phyloP scores from a whole-genome alignment of 176 grass and related monocot genomes.

The Cymbopogon citratus region DNA sequence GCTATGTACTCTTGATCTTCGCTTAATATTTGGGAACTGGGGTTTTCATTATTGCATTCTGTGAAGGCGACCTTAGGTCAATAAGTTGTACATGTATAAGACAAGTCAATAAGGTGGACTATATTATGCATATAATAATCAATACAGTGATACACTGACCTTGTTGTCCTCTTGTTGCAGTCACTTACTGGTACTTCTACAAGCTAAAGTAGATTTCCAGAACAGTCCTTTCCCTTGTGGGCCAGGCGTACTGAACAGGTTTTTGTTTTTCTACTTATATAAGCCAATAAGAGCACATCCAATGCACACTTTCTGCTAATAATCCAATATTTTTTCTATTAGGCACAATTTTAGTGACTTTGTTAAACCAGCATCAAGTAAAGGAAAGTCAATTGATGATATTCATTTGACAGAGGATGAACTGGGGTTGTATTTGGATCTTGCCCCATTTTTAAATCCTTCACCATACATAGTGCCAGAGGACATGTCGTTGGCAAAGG shows the following conservation, averaged over 20 bases:
- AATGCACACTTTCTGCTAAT: conserved; percentile 3
- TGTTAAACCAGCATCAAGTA: conserved; percentile 95
- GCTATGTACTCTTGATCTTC: not conserved
- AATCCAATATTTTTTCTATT: conserved; percentile 21
- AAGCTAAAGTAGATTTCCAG: conserved; percentile 97
- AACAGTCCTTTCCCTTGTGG: conserved; percentile 90
- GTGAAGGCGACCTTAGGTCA: not conserved
- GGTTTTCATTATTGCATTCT: not conserved
- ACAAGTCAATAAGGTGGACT: not conserved
- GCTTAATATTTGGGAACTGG: not conserved
- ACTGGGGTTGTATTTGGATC: conserved; percentile 84
- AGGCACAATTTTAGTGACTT: conserved; percentile 99
- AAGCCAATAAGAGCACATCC: conserved; percentile 4
- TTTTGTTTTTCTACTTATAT: conserved; percentile 18
- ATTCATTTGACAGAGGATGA: conserved; percentile 88
- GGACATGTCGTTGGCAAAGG: conserved; percentile 98
- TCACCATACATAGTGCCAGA: conserved; percentile 90
- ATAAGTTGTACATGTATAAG: not conserved
- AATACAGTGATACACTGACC: not conserved
- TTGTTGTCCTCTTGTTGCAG: conserved; percentile 36
- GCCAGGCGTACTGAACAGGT: conserved; percentile 81
- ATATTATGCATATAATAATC: not conserved
- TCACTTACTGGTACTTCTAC: conserved; percentile 90
- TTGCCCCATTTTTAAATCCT: conserved; percentile 90
- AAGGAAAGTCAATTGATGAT: conserved; percentile 94